phyloP scores from a whole-genome alignment of 371 early-diverging fungal genomes.

The Catenaria anguillulae region DNA sequence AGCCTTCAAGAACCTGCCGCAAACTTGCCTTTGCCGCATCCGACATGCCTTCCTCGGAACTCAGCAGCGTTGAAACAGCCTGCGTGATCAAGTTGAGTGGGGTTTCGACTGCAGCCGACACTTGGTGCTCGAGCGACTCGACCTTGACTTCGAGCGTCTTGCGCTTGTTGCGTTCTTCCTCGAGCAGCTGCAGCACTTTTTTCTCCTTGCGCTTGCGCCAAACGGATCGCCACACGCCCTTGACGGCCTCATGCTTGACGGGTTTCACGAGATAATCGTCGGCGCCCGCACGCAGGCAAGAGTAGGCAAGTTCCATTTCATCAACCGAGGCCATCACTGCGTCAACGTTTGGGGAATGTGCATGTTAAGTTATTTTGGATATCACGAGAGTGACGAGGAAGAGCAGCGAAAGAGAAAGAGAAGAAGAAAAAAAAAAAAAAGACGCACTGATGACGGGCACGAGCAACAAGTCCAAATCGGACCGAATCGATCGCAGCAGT shows the following conservation, averaged over 20 bases:
- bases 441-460: constrained; percentile 6
- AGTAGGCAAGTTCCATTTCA: constrained; percentile 6
- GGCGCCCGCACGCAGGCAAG: constrained; percentile 3
- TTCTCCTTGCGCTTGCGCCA: constrained; percentile 8
- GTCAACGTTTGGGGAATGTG: no score
- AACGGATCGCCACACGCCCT: constrained; percentile 3
- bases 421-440: neutral
- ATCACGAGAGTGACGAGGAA: no score
- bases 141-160: neutral
- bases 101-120: constrained; percentile 3
- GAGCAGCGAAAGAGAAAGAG: no score
- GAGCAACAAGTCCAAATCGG: neutral
- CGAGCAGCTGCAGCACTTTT: constrained; percentile 1
- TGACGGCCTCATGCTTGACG: neutral
- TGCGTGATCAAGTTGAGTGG: constrained; percentile 5
- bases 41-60: neutral
- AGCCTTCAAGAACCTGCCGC: neutral
- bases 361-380: no score
- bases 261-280: constrained; percentile 6
- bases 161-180: constrained; percentile 1
- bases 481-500: neutral
- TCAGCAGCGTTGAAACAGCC: neutral
- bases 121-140: constrained; percentile 5
- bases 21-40: neutral
- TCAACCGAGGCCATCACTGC: constrained; percentile 2